Percentiles rank a stretch among this genome's conserved stretches.
phyloP scores from a whole-genome alignment of 352 stramenopile genomes.

The Phytophthora idaei region DNA sequence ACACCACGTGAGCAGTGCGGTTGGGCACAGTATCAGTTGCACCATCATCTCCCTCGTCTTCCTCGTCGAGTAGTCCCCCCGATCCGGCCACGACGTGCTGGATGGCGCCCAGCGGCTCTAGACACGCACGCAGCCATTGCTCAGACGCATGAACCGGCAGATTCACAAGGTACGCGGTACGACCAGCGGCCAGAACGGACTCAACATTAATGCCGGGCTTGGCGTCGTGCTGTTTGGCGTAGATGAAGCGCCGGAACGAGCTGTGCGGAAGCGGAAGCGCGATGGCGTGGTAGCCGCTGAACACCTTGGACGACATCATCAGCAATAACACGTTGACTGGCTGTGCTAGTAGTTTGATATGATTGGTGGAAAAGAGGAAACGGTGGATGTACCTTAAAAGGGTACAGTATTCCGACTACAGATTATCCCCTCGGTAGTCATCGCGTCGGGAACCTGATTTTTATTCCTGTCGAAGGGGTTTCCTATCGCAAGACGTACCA shows the following conservation, averaged over 20 bases:
- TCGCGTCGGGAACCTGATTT: too few relatives aligned
- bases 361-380: conserved; percentile 1
- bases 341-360: not conserved
- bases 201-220: conserved; percentile 33
- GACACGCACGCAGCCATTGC: conserved; percentile 57
- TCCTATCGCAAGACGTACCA: too few relatives aligned
- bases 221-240: conserved; percentile 68
- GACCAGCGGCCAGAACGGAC: conserved; percentile 57
- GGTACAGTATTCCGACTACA: too few relatives aligned
- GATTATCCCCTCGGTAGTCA: too few relatives aligned
- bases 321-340: not conserved
- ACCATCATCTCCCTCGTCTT: conserved; percentile 20
- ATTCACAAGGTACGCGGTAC: conserved; percentile 82
- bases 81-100: conserved; percentile 57
- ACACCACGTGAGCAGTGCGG: conserved; percentile 72
- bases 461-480: too few relatives aligned
- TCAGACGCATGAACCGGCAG: conserved; percentile 52
- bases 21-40: conserved; percentile 27
- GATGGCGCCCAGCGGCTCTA: conserved; percentile 59
- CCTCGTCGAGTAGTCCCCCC: conserved; percentile 9
- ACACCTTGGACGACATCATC: conserved; percentile 12
- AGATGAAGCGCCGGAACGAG: conserved; percentile 73
- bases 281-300: conserved; percentile 78
- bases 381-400: too few relatives aligned
- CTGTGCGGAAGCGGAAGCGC: conserved; percentile 68